Evolutionary conservation across 1,284 basidiomycete genomes (phyloP).

Genomic region (Fomitopsis palustris): DNA sequence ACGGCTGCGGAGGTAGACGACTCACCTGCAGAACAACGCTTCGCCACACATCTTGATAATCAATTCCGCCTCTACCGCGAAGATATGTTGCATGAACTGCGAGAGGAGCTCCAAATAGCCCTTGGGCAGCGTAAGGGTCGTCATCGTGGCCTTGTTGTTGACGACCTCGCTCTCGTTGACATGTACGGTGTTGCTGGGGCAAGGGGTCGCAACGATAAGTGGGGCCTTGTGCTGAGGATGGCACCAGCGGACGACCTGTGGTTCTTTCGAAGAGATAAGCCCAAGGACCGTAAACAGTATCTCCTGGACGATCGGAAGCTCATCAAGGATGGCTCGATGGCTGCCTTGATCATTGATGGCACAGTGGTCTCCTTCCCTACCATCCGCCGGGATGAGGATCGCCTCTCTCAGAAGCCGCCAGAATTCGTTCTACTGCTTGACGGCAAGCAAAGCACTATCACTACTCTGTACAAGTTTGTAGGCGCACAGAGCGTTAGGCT

Average conservation of each 20-base stretch:
- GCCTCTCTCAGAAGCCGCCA: constrained; percentile 44
- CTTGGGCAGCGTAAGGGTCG: constrained; percentile 43
- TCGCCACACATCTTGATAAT: constrained; percentile 54
- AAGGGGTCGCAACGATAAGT: constrained; percentile 29
- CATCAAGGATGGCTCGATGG: constrained; percentile 47
- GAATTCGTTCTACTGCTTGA: constrained; percentile 44
- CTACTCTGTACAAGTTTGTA: constrained; percentile 38
- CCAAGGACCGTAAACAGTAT: constrained; percentile 22
- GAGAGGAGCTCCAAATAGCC: constrained; percentile 51
- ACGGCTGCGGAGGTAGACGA: constrained; percentile 41
- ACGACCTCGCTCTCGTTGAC: constrained; percentile 35
- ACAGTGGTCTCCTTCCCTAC: constrained; percentile 50
- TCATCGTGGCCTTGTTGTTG: constrained; percentile 39
- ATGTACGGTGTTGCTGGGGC: constrained; percentile 34
- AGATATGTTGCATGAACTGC: constrained; percentile 62
- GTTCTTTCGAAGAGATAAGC: constrained; percentile 31
- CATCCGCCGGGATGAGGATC: constrained; percentile 49
- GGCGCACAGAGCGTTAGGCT: constrained; percentile 36
- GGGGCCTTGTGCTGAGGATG: constrained; percentile 34
- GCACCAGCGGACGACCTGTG: neutral
- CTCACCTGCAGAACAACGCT: constrained; percentile 29
- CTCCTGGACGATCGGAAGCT: constrained; percentile 41
- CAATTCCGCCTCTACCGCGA: constrained; percentile 63
- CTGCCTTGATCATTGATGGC: constrained; percentile 46
- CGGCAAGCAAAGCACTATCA: constrained; percentile 36